Conservation (phyloP, 257 asterid species). For the Solanum bukasovii region DNA sequence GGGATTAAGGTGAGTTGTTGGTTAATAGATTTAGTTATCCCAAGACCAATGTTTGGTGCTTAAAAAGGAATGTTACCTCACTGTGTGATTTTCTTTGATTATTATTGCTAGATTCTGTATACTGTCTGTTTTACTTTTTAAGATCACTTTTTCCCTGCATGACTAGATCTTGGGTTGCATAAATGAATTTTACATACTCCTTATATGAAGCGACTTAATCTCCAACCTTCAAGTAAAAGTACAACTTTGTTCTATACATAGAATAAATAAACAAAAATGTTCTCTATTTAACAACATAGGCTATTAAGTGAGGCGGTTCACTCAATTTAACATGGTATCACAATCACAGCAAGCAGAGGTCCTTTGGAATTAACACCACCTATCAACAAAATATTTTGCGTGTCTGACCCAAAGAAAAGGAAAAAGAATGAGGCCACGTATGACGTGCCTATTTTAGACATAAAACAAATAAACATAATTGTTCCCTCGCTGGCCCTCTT, state of each 20-base stretch:
- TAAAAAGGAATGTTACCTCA: background rate
- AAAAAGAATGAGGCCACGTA: background rate
- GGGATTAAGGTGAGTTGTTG: background rate
- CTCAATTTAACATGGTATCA: background rate
- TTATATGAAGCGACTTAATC: background rate
- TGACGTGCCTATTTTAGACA: background rate
- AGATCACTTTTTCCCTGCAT: background rate
- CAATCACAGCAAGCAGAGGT: background rate
- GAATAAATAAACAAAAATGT: background rate
- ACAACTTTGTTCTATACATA: background rate
- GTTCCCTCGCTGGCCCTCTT: background rate
- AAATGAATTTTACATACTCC: background rate
- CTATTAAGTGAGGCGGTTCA: background rate
- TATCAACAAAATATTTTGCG: background rate
- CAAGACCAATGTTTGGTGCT: background rate
- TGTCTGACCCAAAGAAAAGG: background rate
- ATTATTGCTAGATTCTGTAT: background rate
- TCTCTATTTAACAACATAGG: background rate
- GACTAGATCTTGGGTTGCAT: background rate
- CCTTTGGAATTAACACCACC: background rate
- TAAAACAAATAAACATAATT: background rate
- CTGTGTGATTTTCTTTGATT: background rate
- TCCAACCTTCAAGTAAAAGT: background rate
- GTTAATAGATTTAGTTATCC: background rate
- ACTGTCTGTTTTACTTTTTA: background rate